Evolutionary conservation across 83 land plant species (phyloP).

Genomic region (Picea mariana): DNA sequence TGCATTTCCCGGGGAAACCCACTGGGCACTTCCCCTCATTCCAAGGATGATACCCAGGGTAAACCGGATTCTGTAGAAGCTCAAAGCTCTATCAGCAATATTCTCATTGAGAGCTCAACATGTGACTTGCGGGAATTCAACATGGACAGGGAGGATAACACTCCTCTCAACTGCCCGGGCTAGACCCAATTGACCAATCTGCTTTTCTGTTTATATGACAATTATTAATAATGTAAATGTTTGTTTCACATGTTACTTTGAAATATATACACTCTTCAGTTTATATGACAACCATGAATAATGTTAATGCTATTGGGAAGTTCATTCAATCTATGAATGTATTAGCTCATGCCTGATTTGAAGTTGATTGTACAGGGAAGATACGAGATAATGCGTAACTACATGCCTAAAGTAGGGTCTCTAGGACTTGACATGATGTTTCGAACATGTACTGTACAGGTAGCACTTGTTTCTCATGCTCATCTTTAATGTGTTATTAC

Average conservation of each 20-base stretch:
- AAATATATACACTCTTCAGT: background rate
- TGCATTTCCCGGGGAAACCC: no score
- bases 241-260: background rate
- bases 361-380: constrained; percentile 71
- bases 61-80: no score
- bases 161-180: no score
- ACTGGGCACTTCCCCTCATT: no score
- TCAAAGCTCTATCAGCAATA: no score
- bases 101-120: no score
- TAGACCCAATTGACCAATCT: background rate
- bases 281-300: background rate
- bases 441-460: constrained; percentile 99
- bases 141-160: no score
- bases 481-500: background rate
- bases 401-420: constrained; percentile 98
- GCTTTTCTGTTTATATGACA: no score
- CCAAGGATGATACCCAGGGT: no score
- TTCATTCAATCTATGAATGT: background rate
- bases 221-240: no score
- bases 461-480: constrained; percentile 14
- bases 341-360: constrained; percentile 9
- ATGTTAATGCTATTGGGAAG: background rate
- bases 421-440: constrained; percentile 99
- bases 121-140: no score
- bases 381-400: constrained; percentile 93